Evolutionary conservation across 805 yeast genomes (phyloP).

Genomic region (Lachancea cidri): DNA sequence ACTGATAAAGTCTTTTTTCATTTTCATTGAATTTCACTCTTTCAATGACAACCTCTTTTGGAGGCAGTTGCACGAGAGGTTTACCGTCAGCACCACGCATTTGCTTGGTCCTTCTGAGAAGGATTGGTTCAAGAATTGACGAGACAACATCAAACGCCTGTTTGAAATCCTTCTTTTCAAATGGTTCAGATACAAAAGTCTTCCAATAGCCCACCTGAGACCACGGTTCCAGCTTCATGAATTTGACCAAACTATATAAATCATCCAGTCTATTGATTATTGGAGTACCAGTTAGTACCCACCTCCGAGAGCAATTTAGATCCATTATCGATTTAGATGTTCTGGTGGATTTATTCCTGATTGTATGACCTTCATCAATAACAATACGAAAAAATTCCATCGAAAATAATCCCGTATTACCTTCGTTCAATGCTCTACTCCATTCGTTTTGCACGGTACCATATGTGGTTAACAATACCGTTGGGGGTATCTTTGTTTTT

Average conservation of each 20-base stretch:
- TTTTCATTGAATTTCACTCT: constrained; percentile 58
- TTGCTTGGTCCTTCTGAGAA: constrained; percentile 77
- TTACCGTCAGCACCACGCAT: constrained; percentile 74
- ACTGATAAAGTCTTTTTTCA: constrained; percentile 59
- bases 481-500: constrained; percentile 45
- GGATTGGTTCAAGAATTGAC: constrained; percentile 75
- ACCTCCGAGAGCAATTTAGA: constrained; percentile 57
- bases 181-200: constrained; percentile 76
- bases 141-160: constrained; percentile 82
- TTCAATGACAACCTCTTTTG: constrained; percentile 66
- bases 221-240: constrained; percentile 86
- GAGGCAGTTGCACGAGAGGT: constrained; percentile 70
- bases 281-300: constrained; percentile 94
- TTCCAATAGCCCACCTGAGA: constrained; percentile 80
- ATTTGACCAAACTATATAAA: constrained; percentile 69
- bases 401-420: constrained; percentile 54
- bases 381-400: constrained; percentile 71
- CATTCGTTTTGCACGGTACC: constrained; percentile 82
- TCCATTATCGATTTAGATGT: constrained; percentile 75
- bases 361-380: constrained; percentile 87
- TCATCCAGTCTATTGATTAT: constrained; percentile 86
- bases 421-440: constrained; percentile 37
- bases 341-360: constrained; percentile 71
- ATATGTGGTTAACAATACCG: constrained; percentile 75
- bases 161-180: constrained; percentile 63